Percentiles rank a stretch among this genome's conserved stretches.
Conservation (phyloP, 495 filamentous ascomycete genomes). For the Xylaria grammica region DNA sequence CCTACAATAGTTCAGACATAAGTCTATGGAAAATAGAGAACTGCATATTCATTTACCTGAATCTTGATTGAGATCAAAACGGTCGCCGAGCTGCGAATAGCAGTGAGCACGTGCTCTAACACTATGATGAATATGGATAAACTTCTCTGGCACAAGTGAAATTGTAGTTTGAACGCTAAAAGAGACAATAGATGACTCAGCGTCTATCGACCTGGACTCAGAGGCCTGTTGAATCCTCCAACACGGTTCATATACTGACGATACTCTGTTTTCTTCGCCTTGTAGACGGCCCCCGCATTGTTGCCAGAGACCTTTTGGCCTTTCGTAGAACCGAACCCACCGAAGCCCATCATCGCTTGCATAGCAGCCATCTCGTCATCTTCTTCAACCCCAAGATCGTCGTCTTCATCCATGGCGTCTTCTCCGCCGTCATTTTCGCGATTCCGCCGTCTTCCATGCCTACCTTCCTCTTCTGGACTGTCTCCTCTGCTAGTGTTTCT, state of each 20-base stretch:
- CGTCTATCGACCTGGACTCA: constrained; percentile 58
- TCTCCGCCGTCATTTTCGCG: constrained; percentile 36
- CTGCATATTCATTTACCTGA: constrained; percentile 12
- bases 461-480: constrained; percentile 21
- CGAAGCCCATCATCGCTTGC: constrained; percentile 87
- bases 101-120: not conserved
- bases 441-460: constrained; percentile 29
- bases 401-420: constrained; percentile 54
- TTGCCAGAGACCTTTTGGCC: constrained; percentile 91
- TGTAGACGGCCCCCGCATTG: constrained; percentile 79
- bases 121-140: not conserved
- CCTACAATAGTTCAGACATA: not conserved
- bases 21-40: not conserved
- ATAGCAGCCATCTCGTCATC: constrained; percentile 78
- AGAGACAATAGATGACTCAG: too few species aligned
- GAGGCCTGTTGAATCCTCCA: constrained; percentile 95
- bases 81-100: not conserved
- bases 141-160: not conserved
- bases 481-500: constrained; percentile 16
- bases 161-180: too few species aligned
- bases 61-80: not conserved
- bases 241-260: constrained; percentile 98
- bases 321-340: constrained; percentile 83
- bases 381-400: constrained; percentile 60
- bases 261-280: constrained; percentile 96